A percentile compares a stretch with the other conserved stretches of the same genome.
These are phyloP conservation scores for Aspergillus panamensis DNA, from an alignment of 495 filamentous ascomycete species.

Conservation along the genomic window DNA sequence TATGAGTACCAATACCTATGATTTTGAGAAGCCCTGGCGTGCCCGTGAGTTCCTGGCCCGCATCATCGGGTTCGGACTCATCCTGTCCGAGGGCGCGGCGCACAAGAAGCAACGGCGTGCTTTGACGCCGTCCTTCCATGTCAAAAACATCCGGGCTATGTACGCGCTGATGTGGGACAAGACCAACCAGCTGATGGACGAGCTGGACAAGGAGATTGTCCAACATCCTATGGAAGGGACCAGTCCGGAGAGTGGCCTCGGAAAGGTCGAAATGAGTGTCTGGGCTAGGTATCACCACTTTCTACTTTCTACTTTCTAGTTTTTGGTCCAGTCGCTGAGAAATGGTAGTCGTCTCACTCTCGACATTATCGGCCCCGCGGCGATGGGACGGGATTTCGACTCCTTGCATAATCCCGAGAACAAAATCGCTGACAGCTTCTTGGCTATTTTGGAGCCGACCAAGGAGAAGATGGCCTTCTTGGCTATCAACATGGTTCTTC, in stretches of 20 bases:
- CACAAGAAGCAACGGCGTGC: conserved; percentile 70
- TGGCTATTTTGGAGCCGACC: conserved; percentile 49
- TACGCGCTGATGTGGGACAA: conserved; percentile 77
- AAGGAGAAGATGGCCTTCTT: conserved; percentile 47
- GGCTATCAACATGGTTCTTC: conserved; percentile 45
- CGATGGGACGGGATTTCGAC: conserved; percentile 76
- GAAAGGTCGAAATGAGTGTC: conserved; percentile 60
- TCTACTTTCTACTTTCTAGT: neutral
- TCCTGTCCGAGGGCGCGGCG: conserved; percentile 77
- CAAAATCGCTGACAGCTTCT: conserved; percentile 65
- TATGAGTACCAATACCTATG: conserved; percentile 53
- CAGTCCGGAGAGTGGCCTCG: conserved; percentile 36
- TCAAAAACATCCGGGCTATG: conserved; percentile 77
- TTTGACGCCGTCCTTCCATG: conserved; percentile 79
- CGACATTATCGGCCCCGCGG: conserved; percentile 82
- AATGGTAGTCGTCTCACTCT: conserved; percentile 64
- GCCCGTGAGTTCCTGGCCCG: conserved; percentile 55
- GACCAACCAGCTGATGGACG: conserved; percentile 39
- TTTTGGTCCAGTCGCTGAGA: conserved; percentile 7
- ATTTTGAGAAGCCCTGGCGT: conserved; percentile 50
- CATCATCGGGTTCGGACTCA: conserved; percentile 71
- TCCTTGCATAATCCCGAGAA: conserved; percentile 62
- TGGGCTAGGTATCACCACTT: conserved; percentile 55
- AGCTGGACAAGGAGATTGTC: conserved; percentile 40
- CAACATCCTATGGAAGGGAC: conserved; percentile 35